Evolutionary conservation across 306 rosid genomes (phyloP).

Genomic region (Datisca glomerata): DNA sequence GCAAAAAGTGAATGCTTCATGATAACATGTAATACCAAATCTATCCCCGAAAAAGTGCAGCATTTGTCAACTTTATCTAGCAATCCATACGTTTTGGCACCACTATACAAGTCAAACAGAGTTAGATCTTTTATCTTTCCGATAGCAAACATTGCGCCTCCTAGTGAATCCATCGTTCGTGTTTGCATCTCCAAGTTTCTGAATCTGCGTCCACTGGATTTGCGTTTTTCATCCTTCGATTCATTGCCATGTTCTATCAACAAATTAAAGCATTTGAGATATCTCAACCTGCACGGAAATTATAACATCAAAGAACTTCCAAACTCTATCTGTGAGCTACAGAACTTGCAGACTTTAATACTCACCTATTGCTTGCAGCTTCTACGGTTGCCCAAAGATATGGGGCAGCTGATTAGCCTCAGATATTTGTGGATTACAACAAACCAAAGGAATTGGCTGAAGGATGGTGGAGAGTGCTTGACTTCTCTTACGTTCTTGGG

Average conservation of each 20-base stretch:
- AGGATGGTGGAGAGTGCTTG: constrained; percentile 6
- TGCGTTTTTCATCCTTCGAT: constrained; percentile 1
- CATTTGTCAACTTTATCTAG: background rate
- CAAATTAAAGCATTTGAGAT: constrained; percentile 6
- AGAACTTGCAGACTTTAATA: constrained; percentile 4
- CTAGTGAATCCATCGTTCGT: background rate
- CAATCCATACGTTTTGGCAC: background rate
- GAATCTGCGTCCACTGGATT: constrained; percentile 3
- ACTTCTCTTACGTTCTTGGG: constrained; percentile 2
- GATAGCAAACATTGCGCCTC: background rate
- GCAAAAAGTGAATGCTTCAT: constrained; percentile 1
- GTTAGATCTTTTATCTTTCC: background rate
- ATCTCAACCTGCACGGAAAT: background rate
- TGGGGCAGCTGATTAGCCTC: constrained; percentile 13
- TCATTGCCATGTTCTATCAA: constrained; percentile 9
- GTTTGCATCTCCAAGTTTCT: constrained; percentile 2
- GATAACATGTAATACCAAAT: background rate
- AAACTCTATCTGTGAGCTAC: constrained; percentile 8
- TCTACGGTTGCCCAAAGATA: constrained; percentile 9
- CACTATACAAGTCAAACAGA: background rate
- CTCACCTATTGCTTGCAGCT: constrained; percentile 9
- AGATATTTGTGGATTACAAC: background rate
- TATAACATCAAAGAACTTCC: constrained; percentile 7
- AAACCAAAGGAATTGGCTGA: background rate
- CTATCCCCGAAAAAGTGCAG: background rate